These are phyloP conservation scores for Eimeria maxima DNA, from an alignment of 169 alveolate species.

Conservation along the genomic window DNA sequence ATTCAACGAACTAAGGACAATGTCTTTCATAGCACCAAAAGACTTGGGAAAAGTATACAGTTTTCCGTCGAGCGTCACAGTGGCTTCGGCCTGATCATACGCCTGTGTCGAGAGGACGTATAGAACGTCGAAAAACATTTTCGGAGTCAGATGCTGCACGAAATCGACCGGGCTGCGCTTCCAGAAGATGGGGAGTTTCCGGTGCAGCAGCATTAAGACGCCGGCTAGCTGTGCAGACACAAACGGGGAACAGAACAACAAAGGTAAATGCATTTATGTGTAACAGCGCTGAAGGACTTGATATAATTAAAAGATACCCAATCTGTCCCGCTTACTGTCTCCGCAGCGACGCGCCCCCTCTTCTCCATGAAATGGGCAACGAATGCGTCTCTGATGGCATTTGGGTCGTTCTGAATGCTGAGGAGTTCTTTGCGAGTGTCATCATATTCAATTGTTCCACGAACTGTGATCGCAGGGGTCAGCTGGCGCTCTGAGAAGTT, in stretches of 20 bases:
- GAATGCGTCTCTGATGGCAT: slow-evolving; percentile 65
- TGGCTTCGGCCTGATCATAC: slow-evolving; percentile 55
- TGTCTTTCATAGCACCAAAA: slow-evolving; percentile 46
- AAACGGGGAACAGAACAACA: neutral
- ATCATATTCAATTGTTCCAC: slow-evolving; percentile 24
- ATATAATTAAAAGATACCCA: neutral
- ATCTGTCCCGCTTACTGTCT: slow-evolving; percentile 16
- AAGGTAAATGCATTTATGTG: neutral
- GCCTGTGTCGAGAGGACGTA: slow-evolving; percentile 31
- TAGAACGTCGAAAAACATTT: slow-evolving; percentile 65
- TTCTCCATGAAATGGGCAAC: slow-evolving; percentile 38
- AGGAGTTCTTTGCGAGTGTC: slow-evolving; percentile 71
- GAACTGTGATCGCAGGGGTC: slow-evolving; percentile 31
- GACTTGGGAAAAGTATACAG: slow-evolving; percentile 67
- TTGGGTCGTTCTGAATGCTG: slow-evolving; percentile 69
- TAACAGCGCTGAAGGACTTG: neutral
- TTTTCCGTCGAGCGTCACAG: slow-evolving; percentile 50
- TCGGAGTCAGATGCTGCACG: slow-evolving; percentile 65
- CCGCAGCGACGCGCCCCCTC: slow-evolving; percentile 65
- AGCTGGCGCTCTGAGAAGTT: neutral
- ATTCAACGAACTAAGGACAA: slow-evolving; percentile 37
- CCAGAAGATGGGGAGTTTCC: slow-evolving; percentile 53
- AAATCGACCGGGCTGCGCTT: slow-evolving; percentile 53
- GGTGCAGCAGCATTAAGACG: slow-evolving; percentile 68
- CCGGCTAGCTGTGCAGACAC: slow-evolving; percentile 36